A percentile compares a stretch with the other conserved stretches of the same genome.
These are phyloP conservation scores for Dactylellina sp. DNA, from an alignment of 2,329 filamentous ascomycete species.

Conservation along the genomic window DNA sequence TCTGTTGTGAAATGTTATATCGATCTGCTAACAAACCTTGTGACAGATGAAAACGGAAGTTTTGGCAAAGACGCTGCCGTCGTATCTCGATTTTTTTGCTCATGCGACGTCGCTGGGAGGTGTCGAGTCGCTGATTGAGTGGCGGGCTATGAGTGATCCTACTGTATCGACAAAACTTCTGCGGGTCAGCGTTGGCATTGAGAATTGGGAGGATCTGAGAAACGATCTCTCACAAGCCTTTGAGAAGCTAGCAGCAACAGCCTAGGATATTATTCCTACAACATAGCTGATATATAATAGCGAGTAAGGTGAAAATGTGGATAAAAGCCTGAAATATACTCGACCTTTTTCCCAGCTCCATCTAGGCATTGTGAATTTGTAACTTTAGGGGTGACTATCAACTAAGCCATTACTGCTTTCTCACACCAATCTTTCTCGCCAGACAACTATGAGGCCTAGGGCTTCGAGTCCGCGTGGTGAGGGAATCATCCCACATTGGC, in stretches of 20 bases:
- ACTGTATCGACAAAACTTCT: constrained; percentile 78
- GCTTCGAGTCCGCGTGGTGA: constrained; percentile 14
- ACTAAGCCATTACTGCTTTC: not conserved
- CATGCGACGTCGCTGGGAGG: constrained; percentile 95
- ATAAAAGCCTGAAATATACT: too few species aligned
- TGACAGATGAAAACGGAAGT: constrained; percentile 63
- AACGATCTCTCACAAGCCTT: constrained; percentile 79
- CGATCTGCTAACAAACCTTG: too few species aligned
- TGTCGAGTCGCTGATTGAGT: constrained; percentile 96
- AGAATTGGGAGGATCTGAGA: constrained; percentile 85
- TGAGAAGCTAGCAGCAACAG: constrained; percentile 67
- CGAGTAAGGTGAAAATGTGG: too few species aligned
- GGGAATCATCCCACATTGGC: constrained; percentile 25
- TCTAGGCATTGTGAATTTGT: not conserved
- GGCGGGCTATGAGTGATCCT: constrained; percentile 87
- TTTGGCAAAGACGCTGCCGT: constrained; percentile 77
- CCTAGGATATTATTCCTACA: constrained; percentile 35
- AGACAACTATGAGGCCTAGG: not conserved
- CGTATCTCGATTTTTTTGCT: constrained; percentile 83
- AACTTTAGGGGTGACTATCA: constrained; percentile 3
- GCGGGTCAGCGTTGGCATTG: constrained; percentile 86
- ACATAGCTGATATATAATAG: too few species aligned
- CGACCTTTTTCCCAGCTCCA: not conserved
- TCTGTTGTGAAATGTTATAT: too few species aligned
- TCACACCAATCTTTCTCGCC: constrained; percentile 23